phyloP scores from a whole-genome alignment of 768 basidiomycete genomes.

The Tremella fuciformis region DNA sequence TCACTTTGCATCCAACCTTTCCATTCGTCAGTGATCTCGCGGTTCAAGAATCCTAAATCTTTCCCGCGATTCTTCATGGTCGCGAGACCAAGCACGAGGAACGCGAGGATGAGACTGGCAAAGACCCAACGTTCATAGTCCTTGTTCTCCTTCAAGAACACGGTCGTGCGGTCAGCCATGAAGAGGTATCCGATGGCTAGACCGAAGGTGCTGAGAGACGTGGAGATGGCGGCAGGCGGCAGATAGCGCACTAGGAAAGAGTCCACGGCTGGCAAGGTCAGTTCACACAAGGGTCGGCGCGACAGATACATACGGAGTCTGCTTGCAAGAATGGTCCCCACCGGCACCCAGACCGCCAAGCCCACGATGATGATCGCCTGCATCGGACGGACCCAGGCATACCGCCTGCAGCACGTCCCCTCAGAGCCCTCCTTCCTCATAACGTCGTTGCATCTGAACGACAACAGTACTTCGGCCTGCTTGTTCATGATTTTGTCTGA shows the following conservation, averaged over 20 bases:
- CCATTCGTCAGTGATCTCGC: conserved; percentile 95
- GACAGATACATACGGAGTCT: conserved; percentile 37
- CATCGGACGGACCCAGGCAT: conserved; percentile 62
- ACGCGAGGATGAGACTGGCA: conserved; percentile 57
- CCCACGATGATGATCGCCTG: conserved; percentile 43
- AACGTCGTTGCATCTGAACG: conserved; percentile 73
- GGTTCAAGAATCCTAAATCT: conserved; percentile 81
- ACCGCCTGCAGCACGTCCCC: conserved; percentile 76
- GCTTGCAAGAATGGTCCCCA: conserved; percentile 53
- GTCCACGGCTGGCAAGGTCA: conserved; percentile 20
- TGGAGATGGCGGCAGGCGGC: conserved; percentile 38
- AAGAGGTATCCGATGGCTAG: conserved; percentile 67
- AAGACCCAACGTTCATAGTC: conserved; percentile 71
- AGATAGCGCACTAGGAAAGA: conserved; percentile 30
- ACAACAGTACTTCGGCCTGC: conserved; percentile 76
- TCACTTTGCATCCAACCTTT: conserved; percentile 97
- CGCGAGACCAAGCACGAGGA: conserved; percentile 61
- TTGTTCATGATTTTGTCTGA: conserved; percentile 61
- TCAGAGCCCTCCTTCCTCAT: conserved; percentile 49
- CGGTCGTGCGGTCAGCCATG: conserved; percentile 75
- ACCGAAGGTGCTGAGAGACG: conserved; percentile 64
- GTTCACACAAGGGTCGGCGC: background rate
- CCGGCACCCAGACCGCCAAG: conserved; percentile 56
- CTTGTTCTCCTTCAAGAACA: conserved; percentile 90
- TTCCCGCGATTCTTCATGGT: conserved; percentile 71